Evolutionary conservation across 2,329 filamentous ascomycete genomes (phyloP), one percentile per base, ranked within the genome.

Genomic region (Cordyceps fumosorosea): DNA sequence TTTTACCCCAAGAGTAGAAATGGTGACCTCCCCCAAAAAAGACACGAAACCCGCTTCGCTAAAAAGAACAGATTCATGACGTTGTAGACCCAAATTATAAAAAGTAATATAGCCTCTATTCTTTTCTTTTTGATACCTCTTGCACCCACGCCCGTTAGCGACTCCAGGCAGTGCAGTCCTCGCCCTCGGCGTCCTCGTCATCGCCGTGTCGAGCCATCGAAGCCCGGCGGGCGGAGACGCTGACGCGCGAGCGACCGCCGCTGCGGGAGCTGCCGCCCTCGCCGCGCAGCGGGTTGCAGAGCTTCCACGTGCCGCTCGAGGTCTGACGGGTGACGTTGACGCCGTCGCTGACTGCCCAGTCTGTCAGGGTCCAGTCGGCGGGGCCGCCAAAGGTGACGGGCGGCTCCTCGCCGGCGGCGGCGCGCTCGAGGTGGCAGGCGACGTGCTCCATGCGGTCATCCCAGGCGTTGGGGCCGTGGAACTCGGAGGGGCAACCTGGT

Each of bases 361-460:
- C 60, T 0, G 71, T 76, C n/a, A 81, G 69, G 0, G 73, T 74
- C 3, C 64, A 55, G 62, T 81, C 79, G 2, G 67, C 65, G 20
- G 65, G 65, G 3, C 76, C 75, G 3, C 78, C 78, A 66, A 80
- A 79, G 14, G 66, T 59, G 0, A 79, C 72, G 0, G 62, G 57
- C 1, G 66, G 63, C 64, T 71, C 70, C 40, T 68, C 56, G 11
- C 65, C 66, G 3, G 63, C 64, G 20, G 69, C 76, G 0, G 75
- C 77, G 42, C 60, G 65, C 53, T 95, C 91, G 52, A 93, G 80
- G 72, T 97, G 93, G 63, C 84, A 81, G 0, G 90, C 91, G 3
- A 96, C 84, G 74, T 97, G 93, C 73, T 97, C 93, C 86, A 96
- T 91, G 26, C 90, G 81, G 62, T 87, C 82, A 63, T 95, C 89